A percentile compares a stretch with the other conserved stretches of the same genome.
phyloP scores from a whole-genome alignment of 345 rosid species.

The Rhizophora apiculata region DNA sequence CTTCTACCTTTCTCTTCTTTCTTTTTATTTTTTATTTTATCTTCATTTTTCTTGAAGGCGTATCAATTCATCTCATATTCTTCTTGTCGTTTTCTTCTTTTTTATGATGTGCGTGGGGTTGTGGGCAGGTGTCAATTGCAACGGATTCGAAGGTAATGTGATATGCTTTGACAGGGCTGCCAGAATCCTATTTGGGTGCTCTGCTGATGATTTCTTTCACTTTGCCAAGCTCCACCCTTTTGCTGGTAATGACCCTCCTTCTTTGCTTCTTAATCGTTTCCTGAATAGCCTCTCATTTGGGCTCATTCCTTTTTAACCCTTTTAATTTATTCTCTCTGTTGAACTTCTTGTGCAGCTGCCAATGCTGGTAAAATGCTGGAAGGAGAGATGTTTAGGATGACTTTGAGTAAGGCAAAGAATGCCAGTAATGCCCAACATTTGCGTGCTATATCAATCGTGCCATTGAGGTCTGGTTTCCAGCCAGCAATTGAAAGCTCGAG shows the following conservation, averaged over 20 bases:
- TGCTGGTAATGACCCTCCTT: conserved; percentile 39
- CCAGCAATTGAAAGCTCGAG: conserved; percentile 47
- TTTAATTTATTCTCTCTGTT: too few species aligned
- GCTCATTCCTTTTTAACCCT: too few species aligned
- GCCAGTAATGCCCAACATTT: conserved; percentile 58
- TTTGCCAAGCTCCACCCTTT: conserved; percentile 60
- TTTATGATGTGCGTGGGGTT: neutral
- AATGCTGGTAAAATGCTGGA: conserved; percentile 49
- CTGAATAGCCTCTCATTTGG: too few species aligned
- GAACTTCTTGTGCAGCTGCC: conserved; percentile 37
- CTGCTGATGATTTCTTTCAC: conserved; percentile 67
- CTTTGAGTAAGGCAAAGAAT: conserved; percentile 55
- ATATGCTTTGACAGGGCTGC: conserved; percentile 79
- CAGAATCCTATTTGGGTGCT: conserved; percentile 68
- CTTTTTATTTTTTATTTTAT: too few species aligned
- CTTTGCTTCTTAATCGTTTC: neutral
- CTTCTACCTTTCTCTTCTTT: too few species aligned
- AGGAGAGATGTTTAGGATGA: conserved; percentile 74
- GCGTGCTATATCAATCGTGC: conserved; percentile 47
- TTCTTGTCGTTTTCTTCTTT: neutral
- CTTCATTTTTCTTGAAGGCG: too few species aligned
- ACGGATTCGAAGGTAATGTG: conserved; percentile 63
- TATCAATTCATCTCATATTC: too few species aligned
- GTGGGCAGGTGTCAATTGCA: conserved; percentile 64
- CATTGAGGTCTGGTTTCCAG: conserved; percentile 51